These are phyloP conservation scores for Brasenia schreberi DNA, from an alignment of 164 flowering plant genomes.

Conservation along the genomic window DNA sequence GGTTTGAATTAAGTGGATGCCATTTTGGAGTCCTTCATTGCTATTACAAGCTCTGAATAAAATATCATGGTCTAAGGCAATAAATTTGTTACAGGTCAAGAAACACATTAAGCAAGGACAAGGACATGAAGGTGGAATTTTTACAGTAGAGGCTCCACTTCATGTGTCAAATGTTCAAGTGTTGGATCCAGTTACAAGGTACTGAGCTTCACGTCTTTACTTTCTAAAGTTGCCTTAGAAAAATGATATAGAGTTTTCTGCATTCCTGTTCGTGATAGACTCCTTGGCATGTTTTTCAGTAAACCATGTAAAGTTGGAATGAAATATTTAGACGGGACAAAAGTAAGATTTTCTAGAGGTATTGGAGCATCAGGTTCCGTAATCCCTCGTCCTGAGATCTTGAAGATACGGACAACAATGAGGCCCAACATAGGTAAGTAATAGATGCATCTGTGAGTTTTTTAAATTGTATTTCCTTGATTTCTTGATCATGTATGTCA, in stretches of 20 bases:
- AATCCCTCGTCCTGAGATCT: conserved; percentile 91
- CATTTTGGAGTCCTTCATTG: too few species aligned
- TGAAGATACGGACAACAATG: conserved; percentile 73
- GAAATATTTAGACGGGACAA: conserved; percentile 66
- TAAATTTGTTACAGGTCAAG: conserved; percentile 45
- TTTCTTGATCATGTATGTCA: too few species aligned
- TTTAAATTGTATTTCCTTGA: too few species aligned
- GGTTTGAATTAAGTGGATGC: too few species aligned
- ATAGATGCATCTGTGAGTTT: background rate
- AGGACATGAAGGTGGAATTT: conserved; percentile 97
- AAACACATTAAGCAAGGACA: conserved; percentile 90
- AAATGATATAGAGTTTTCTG: background rate
- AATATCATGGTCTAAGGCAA: too few species aligned
- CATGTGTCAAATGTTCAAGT: conserved; percentile 94
- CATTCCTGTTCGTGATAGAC: background rate
- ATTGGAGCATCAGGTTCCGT: conserved; percentile 73
- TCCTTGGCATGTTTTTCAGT: conserved; percentile 23
- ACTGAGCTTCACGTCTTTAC: conserved; percentile 1
- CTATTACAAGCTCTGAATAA: too few species aligned
- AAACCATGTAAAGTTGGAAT: conserved; percentile 73
- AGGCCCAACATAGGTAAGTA: conserved; percentile 66
- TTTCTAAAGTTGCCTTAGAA: background rate
- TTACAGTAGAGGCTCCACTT: conserved; percentile 91
- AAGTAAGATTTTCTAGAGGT: conserved; percentile 83
- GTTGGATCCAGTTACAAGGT: conserved; percentile 83